Conservation (phyloP, 1,284 basidiomycete genomes). For the Ceratobasidium sp. region DNA sequence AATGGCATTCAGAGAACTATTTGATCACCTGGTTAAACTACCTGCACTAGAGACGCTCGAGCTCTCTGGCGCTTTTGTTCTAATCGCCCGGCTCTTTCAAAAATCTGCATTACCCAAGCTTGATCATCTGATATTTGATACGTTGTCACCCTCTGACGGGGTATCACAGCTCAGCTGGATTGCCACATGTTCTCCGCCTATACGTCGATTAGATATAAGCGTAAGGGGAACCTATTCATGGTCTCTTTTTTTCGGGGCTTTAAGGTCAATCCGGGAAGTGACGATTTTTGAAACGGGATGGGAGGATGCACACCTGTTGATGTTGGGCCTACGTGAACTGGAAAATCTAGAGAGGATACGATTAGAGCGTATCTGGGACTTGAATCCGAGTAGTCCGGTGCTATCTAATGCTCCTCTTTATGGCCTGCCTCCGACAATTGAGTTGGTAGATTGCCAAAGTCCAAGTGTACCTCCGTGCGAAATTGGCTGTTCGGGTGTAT, state of each 20-base stretch:
- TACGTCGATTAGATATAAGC: neutral
- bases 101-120: neutral
- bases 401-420: neutral
- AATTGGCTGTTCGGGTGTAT: too few species aligned
- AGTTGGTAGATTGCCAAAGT: neutral
- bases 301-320: neutral
- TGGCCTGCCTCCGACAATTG: neutral
- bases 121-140: neutral
- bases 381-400: neutral
- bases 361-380: slow-evolving; percentile 16
- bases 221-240: neutral
- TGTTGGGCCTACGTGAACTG: neutral
- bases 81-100: neutral
- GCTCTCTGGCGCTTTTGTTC: slow-evolving; percentile 10
- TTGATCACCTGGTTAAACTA: neutral
- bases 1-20: neutral
- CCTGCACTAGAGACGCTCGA: neutral
- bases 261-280: neutral
- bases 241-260: neutral
- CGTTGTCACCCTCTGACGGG: neutral
- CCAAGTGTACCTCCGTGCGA: neutral
- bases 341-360: neutral
- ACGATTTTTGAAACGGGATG: slow-evolving; percentile 11
- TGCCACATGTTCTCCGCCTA: neutral
- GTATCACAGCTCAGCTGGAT: neutral